A percentile compares a stretch with the other conserved stretches of the same genome.
These are phyloP conservation scores for Beauveria sp. DNA, from an alignment of 2,329 filamentous ascomycete species.

Conservation along the genomic window DNA sequence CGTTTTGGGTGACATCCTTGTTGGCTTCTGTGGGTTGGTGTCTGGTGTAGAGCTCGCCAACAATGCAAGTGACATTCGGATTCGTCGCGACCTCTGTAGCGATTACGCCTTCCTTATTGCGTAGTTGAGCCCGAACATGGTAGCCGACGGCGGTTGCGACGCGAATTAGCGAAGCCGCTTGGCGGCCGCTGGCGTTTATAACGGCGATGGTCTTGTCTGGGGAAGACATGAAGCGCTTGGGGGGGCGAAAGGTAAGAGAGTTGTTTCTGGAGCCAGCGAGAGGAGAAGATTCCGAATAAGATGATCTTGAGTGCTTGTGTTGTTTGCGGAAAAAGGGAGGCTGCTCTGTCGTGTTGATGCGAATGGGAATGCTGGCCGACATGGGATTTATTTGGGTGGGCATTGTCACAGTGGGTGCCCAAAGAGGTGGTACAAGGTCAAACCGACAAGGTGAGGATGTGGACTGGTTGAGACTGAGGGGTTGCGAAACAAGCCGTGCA, in stretches of 20 bases:
- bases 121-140: constrained; percentile 84
- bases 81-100: constrained; percentile 77
- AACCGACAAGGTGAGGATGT: background rate
- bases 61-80: constrained; percentile 63
- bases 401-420: constrained; percentile 20
- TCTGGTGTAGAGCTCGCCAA: constrained; percentile 56
- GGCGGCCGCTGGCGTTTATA: constrained; percentile 91
- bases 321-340: constrained; percentile 31
- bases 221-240: constrained; percentile 50
- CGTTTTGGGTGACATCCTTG: constrained; percentile 62
- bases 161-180: constrained; percentile 90
- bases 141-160: constrained; percentile 92
- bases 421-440: constrained; percentile 1
- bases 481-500: background rate
- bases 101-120: constrained; percentile 79
- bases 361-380: constrained; percentile 31
- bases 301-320: constrained; percentile 56
- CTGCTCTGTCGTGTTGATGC: constrained; percentile 27
- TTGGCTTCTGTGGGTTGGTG: constrained; percentile 43
- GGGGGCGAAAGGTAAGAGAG: constrained; percentile 52
- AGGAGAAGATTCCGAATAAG: constrained; percentile 53
- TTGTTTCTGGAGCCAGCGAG: constrained; percentile 49
- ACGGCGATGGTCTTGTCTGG: constrained; percentile 79
- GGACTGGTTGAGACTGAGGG: background rate
- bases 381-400: constrained; percentile 33